Base-by-base conservation (phyloP, 192 early-diverging fungal species). In the Phlyctochytrium bullatum region DNA sequence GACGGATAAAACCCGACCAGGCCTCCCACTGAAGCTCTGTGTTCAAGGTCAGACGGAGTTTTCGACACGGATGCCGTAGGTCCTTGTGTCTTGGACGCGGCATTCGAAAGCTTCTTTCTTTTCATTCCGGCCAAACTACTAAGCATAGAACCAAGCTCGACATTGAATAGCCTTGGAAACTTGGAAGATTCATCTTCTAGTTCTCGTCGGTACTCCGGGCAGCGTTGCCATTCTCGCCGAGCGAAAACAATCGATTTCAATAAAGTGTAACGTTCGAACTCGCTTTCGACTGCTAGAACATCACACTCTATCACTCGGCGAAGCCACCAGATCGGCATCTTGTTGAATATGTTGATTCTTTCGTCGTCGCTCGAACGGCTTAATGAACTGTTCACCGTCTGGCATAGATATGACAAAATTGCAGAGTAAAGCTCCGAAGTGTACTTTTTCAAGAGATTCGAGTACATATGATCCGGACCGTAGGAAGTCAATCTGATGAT, bases 241-340 rank as follows among this genome's bases (percentile, higher is more conserved):
- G 50, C 30, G n/a, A 57, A 30, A 30, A 71, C 69, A 23, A 69
- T 65, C 31, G 57, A 24, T 57, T 77, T 80, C 32, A 80, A 54
- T 28, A 81, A 51, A 53, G 73, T 57, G 56, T 81, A 81, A n/a
- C 80, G 62, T 30, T 67, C 66, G 58, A 75, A 78, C 61, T 81
- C 80, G 52, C 53, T 69, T 20, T 62, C 50, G 0, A 78, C 66
- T 32, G 68, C 67, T 2, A 81, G 72, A 16, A 34, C 17, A 23
- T 76, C 34, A 58, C 24, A 35, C 31, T 70, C 68, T 17, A 74
- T 36, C 3, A 70, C 63, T n/a, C 25, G 50, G 36, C 52, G 29
- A 35, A 74, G 54, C 73, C 73, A 74, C 17, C 12, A 12, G 20
- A 71, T 27, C 2, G 73, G 68, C 27, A 66, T 25, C 2, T 34